Evolutionary conservation across 345 rosid species (phyloP), one percentile per base, ranked within the genome.

Genomic region (Populus ilicifolia): DNA sequence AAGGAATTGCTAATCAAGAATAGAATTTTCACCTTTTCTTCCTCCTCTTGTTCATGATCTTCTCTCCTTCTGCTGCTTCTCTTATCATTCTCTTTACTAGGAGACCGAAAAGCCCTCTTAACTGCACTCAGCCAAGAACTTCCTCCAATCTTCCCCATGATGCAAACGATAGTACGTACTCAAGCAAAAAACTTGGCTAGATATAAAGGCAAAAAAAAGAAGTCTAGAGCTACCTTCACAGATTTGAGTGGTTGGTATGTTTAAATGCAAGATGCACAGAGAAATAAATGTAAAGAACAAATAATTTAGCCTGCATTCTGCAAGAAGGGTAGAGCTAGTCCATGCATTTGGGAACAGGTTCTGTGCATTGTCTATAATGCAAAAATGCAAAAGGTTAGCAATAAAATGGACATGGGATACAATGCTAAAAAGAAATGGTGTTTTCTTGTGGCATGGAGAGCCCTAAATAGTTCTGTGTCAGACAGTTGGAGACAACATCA

Each of bases 11-110:
- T 21, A 25, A 50, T 12, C 17, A 5, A 23, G 27, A 39, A 17
- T 21, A 30, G 3, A 29, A 9, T 30, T 54, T 20, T 17, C 54
- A 87, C 92, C 86, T 89, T 87, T 67, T 86, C 88, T 75, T 88
- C 90, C 75, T 85, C 90, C 41, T 87, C 90, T 70, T 82, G 88
- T 75, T 88, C 88, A 30, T 80, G 87, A 17, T 80, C 82, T 48
- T 84, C 87, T 77, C 83, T 86, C 83, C 82, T 78, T 50, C 69
- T 73, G 7, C 68, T 67, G 20, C 43, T 68, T 73, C 52, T 79
- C 73, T 79, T 68, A 18, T 72, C 27, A 35, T 48, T 33, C 36
- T 71, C 81, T 43, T 80, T 69, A 12, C 46, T 61, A 18, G 82
- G 82, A 62, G 79, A 63, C 46, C 75, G 20, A 73, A 80, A 80